Conservation (phyloP, 306 rosid species). For the Elaeagnus macrophylla region DNA sequence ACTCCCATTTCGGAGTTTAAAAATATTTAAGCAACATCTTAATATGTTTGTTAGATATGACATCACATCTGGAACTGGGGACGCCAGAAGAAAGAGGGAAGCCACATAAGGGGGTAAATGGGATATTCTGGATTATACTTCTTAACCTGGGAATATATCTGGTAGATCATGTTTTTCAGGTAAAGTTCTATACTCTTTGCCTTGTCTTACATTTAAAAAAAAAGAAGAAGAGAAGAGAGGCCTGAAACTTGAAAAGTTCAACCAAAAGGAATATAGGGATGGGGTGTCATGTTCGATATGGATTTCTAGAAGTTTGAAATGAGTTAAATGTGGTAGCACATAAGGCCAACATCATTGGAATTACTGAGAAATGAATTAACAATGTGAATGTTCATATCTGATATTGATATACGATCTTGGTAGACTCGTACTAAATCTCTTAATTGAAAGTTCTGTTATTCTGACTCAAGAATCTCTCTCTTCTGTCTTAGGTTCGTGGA, state of each 20-base stretch:
- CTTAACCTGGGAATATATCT: slow-evolving; percentile 62
- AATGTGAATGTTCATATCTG: neutral
- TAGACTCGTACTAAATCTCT: too few relatives aligned
- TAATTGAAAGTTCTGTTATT: neutral
- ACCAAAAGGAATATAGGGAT: too few relatives aligned
- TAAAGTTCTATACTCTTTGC: slow-evolving; percentile 6
- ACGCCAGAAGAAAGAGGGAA: slow-evolving; percentile 37
- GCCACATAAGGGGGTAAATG: slow-evolving; percentile 59
- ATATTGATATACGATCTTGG: neutral
- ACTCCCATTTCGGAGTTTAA: neutral
- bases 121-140: slow-evolving; percentile 86
- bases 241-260: neutral
- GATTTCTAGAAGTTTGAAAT: too few relatives aligned
- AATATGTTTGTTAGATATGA: slow-evolving; percentile 45
- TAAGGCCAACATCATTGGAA: too few relatives aligned
- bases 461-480: slow-evolving; percentile 1
- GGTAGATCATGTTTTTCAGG: slow-evolving; percentile 82
- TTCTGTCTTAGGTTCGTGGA: slow-evolving; percentile 42
- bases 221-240: neutral
- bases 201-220: neutral
- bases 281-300: too few relatives aligned
- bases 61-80: slow-evolving; percentile 63
- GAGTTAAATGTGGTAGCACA: too few relatives aligned
- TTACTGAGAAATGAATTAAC: too few relatives aligned
- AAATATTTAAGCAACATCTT: neutral